Base-by-base conservation (phyloP, 2,329 filamentous ascomycete genomes). In the Ceratocystis destructans region DNA sequence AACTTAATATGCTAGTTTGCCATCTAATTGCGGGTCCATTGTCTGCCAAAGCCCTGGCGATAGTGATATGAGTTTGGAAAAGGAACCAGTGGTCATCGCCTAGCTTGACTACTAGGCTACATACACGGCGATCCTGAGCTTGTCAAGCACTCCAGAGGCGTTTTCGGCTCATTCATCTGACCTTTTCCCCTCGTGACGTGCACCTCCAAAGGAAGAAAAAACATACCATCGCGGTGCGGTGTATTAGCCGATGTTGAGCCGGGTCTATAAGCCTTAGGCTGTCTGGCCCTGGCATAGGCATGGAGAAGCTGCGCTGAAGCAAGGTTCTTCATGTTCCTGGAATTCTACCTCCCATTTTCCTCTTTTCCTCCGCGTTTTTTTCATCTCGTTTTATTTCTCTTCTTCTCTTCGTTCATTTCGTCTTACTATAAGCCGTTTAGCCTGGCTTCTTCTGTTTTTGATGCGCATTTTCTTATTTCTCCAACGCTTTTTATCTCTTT, bases 301-400 rank as follows among this genome's bases (percentile, higher is more conserved):
- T 28, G 22, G 22, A 25, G 20, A 53, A 12, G 37, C 12, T 41
- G 22, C 22, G 8, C 55, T 59, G 17, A 59, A n/a, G 25, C 28
- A 59, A 33, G 25, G 20, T 37, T 37, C 31, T 37, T 37, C 25
- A 31, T 8, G 28, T 33, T 37, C 25, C 55, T 37, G 12, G 55
- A 59, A 59, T 59, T 8, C 33, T 8, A n/a, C 8, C 12, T 33
- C 33, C 55, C 25, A 6, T 8, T 31, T 59, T 59, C 48, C 25
- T 64, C 63, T 55, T 61, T 63, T 61, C 33, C 41, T 44, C 31
- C 55, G 59, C 22, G 41, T 44, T 33, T 57, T 57, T 55, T 61
- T 33, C 55, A 5, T 65, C 61, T 48, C 6, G 6, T 48, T 48
- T 22, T 48, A 8, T 8, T 59, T 62, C 37, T 66, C 61, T 33